Conservation (phyloP, 148 eudicot species). For the Camellia granthamiana region DNA sequence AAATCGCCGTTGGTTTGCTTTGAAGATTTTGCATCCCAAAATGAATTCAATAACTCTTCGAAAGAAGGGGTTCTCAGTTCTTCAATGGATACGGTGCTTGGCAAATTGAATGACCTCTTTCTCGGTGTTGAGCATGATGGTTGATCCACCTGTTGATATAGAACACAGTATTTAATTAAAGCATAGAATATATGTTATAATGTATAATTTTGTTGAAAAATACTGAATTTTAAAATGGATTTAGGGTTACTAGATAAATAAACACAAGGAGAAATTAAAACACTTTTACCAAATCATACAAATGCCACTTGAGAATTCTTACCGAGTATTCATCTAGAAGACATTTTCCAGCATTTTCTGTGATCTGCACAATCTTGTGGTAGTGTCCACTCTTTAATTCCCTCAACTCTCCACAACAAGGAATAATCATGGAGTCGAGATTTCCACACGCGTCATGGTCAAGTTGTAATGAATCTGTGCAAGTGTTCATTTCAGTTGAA, state of each 20-base stretch:
- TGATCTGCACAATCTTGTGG: constrained; percentile 81
- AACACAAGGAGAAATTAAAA: too few species aligned
- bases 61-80: constrained; percentile 89
- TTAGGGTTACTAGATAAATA: too few species aligned
- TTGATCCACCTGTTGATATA: constrained; percentile 71
- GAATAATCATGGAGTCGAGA: constrained; percentile 83
- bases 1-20: constrained; percentile 74
- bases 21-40: constrained; percentile 78
- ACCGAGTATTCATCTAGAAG: constrained; percentile 80
- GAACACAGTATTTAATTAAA: too few species aligned
- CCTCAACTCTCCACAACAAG: constrained; percentile 84
- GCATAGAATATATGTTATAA: too few species aligned
- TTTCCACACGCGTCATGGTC: constrained; percentile 76
- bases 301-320: constrained; percentile 20
- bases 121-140: constrained; percentile 94
- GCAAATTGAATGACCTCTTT: constrained; percentile 70
- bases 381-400: constrained; percentile 78
- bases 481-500: constrained; percentile 8
- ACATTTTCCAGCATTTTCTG: constrained; percentile 83
- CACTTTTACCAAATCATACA: neutral
- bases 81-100: constrained; percentile 77
- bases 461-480: constrained; percentile 82
- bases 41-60: constrained; percentile 72
- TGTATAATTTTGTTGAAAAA: neutral
- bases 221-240: neutral